Evolutionary conservation across 441 rosid species (phyloP), one percentile per base, ranked within the genome.

Genomic region (Eruca vesicaria): DNA sequence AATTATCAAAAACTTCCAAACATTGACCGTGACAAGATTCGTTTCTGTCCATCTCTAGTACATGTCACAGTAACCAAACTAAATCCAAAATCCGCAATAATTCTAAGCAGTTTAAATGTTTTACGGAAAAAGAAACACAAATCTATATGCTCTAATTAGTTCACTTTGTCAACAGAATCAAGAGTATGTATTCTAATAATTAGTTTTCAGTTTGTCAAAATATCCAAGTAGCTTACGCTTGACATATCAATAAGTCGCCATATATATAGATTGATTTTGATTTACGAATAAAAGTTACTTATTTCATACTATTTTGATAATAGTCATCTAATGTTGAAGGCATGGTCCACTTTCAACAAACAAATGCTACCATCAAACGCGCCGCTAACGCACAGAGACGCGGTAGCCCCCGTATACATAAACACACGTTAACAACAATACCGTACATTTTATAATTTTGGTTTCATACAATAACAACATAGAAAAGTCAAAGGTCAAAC

Each of bases 351-450:
- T 35, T 58, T 71, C 65, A 68, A 65, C 71, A 58, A 2, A 11
- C 35, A 64, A 61, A 76, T 56, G 72, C 72, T 48, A 71, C 70
- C 75, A 31, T 43, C 65, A 76, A 62, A 20, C 62, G 73, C 78
- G 36, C 66, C 36, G 50, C 60, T 10, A 66, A 33, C 41, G 68
- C 62, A 66, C 20, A 73, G 43, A 64, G 33, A 16, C 16, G 33
- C 71, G 72, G 53, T 43, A n/a, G n/a, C n/a, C n/a, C n/a, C n/a
- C n/a, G n/a, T n/a, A n/a, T n/a, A n/a, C n/a, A n/a, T n/a, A n/a
- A n/a, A n/a, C n/a, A 43, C 7, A 43, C 50, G 50, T 14, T 43
- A 5, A 43, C n/a, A 5, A 63, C 7, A 6, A 8, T 35, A 45
- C 16, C 9, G 1, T 33, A 58, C 35, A 1, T 23, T 57, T 57